Conservation (phyloP, 2,329 filamentous ascomycete genomes). For the Epichloe elymi region DNA sequence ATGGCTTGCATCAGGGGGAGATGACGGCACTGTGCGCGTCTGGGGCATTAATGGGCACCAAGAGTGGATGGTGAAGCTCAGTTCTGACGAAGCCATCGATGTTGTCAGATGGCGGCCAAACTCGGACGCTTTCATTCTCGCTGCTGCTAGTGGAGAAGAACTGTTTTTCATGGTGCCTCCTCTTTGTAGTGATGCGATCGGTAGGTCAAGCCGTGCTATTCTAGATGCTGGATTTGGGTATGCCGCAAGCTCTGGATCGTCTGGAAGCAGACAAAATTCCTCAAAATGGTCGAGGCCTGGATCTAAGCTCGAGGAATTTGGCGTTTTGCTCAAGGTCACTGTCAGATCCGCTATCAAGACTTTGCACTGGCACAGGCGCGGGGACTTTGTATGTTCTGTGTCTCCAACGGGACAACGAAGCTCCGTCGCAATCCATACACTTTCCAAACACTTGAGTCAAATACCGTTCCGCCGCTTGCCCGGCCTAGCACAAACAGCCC, state of each 20-base stretch:
- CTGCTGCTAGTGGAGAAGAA: constrained; percentile 72
- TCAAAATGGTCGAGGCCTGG: constrained; percentile 77
- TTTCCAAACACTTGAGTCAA: constrained; percentile 90
- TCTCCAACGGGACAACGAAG: constrained; percentile 65
- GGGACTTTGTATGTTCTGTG: constrained; percentile 88
- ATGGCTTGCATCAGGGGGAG: constrained; percentile 88
- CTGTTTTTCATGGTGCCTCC: constrained; percentile 74
- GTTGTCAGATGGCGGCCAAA: constrained; percentile 81
- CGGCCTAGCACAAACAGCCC: constrained; percentile 70
- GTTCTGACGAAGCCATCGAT: constrained; percentile 67
- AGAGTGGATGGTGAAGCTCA: constrained; percentile 72
- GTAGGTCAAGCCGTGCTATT: constrained; percentile 60
- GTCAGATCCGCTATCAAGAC: constrained; percentile 73
- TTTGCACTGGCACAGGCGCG: constrained; percentile 84
- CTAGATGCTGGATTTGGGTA: constrained; percentile 90
- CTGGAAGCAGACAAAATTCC: constrained; percentile 54
- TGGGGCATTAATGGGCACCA: constrained; percentile 88
- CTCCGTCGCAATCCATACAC: constrained; percentile 85
- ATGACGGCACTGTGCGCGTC: constrained; percentile 82
- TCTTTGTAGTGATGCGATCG: constrained; percentile 58
- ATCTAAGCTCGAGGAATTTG: constrained; percentile 57
- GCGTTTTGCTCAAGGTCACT: constrained; percentile 68
- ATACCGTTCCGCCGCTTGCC: constrained; percentile 74
- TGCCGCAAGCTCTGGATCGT: constrained; percentile 51
- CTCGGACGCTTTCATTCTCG: constrained; percentile 66